Evolutionary conservation across 1,139 yeast species (phyloP).

Genomic region (Scheffersomyces cryptocercus): DNA sequence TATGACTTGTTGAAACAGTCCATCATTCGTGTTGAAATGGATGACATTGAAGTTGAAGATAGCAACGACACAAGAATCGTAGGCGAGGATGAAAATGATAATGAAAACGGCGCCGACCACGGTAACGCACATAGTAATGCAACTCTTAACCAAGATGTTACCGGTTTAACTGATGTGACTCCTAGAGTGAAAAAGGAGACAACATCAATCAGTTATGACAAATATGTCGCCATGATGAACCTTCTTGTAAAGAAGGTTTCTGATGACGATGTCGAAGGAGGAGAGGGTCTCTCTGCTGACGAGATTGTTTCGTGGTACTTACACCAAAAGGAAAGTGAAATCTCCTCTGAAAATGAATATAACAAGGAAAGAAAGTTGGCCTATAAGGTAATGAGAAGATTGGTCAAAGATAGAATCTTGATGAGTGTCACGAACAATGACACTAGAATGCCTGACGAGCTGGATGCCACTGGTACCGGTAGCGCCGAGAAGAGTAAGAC

Average conservation of each 20-base stretch:
- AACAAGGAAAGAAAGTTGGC: conserved; percentile 72
- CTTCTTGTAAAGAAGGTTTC: conserved; percentile 70
- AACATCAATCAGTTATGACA: conserved; percentile 75
- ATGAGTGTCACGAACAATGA: conserved; percentile 74
- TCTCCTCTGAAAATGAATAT: conserved; percentile 70
- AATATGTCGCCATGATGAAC: conserved; percentile 83
- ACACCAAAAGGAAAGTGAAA: conserved; percentile 68
- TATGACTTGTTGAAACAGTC: conserved; percentile 87
- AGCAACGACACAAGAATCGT: conserved; percentile 42
- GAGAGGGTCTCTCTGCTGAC: conserved; percentile 69
- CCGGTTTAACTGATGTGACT: background rate
- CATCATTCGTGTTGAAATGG: conserved; percentile 91
- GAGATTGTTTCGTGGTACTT: conserved; percentile 81
- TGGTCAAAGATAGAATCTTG: conserved; percentile 83
- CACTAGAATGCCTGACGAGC: conserved; percentile 13
- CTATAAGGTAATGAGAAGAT: conserved; percentile 75
- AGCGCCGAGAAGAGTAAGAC: conserved; percentile 21
- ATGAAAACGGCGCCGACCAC: conserved; percentile 12
- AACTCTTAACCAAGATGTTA: conserved; percentile 2
- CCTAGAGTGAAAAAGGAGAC: conserved; percentile 13
- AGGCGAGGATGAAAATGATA: conserved; percentile 18
- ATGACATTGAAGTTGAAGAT: conserved; percentile 84
- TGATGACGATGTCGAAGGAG: conserved; percentile 53
- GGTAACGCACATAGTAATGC: conserved; percentile 9
- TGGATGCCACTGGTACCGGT: conserved; percentile 2